Percentiles rank a stretch among this genome's conserved stretches.
Evolutionary conservation across 441 rosid genomes (phyloP).

Genomic region (Corymbia calophylla): DNA sequence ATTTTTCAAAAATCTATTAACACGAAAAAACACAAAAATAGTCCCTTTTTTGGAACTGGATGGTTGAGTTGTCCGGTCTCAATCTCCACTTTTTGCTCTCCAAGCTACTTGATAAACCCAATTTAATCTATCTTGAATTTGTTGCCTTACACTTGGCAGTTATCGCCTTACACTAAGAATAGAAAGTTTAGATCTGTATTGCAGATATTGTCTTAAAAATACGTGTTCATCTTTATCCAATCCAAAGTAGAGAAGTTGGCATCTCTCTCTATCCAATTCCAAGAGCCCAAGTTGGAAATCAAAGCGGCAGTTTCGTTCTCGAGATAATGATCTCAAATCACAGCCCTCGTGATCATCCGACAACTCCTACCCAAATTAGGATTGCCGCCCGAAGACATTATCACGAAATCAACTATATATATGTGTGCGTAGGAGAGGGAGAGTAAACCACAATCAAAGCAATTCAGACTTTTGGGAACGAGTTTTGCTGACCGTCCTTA

Average conservation of each 20-base stretch:
- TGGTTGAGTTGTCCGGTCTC: not conserved
- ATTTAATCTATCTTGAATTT: not conserved
- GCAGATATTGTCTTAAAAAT: not conserved
- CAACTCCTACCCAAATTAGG: not conserved
- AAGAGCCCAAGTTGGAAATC: not conserved
- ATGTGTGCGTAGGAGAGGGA: no score
- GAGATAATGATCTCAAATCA: not conserved
- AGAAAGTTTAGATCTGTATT: not conserved
- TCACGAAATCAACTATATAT: not conserved
- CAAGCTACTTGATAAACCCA: not conserved
- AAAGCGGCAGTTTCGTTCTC: not conserved
- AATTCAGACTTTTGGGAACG: no score
- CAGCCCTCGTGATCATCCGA: not conserved
- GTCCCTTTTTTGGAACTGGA: not conserved
- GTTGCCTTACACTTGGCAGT: not conserved
- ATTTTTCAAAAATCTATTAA: not conserved
- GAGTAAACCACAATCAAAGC: no score
- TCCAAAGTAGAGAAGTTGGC: not conserved
- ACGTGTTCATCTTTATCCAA: not conserved
- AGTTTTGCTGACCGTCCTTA: no score
- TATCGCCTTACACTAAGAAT: not conserved
- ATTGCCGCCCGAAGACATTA: not conserved
- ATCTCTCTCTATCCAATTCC: no score
- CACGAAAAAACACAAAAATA: not conserved
- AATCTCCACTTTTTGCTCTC: not conserved